These are phyloP conservation scores for Phytopythium mirpurense DNA, from an alignment of 352 stramenopile species.

Conservation along the genomic window DNA sequence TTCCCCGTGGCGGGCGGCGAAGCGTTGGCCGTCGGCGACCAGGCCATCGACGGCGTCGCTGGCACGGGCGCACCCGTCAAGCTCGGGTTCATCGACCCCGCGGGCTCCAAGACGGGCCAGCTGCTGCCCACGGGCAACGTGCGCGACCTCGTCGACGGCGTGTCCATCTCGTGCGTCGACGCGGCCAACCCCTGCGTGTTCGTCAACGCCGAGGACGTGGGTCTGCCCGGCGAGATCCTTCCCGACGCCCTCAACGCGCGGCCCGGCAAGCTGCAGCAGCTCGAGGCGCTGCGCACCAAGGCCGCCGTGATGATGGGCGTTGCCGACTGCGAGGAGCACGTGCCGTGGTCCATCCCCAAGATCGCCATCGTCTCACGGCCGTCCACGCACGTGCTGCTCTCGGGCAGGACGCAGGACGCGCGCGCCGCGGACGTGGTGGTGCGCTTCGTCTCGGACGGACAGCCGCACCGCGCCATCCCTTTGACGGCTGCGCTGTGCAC, in stretches of 20 bases:
- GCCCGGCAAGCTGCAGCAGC: conserved; percentile 1
- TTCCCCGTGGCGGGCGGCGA: not conserved
- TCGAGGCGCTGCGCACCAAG: not conserved
- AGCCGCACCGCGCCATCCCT: not conserved
- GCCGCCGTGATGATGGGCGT: conserved; percentile 6
- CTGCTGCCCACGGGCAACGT: conserved; percentile 8
- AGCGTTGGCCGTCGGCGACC: not conserved
- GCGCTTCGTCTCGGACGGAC: not conserved
- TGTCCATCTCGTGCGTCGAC: not conserved
- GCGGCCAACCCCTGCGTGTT: conserved; percentile 4
- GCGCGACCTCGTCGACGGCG: not conserved
- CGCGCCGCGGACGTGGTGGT: not conserved
- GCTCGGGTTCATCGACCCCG: conserved; percentile 7
- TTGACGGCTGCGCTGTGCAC: not conserved
- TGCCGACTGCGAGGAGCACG: not conserved
- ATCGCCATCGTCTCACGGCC: conserved; percentile 6
- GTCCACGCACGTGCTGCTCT: conserved; percentile 1
- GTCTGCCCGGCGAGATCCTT: not conserved
- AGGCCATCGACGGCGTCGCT: conserved; percentile 1
- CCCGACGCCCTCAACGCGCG: not conserved
- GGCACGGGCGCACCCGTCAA: conserved; percentile 2
- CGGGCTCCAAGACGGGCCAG: conserved; percentile 8
- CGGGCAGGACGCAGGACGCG: not conserved
- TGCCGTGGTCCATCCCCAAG: conserved; percentile 4
- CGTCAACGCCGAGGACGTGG: conserved; percentile 1